phyloP scores from a whole-genome alignment of 2,329 filamentous ascomycete genomes.

The Trichothecium sympodiale region DNA sequence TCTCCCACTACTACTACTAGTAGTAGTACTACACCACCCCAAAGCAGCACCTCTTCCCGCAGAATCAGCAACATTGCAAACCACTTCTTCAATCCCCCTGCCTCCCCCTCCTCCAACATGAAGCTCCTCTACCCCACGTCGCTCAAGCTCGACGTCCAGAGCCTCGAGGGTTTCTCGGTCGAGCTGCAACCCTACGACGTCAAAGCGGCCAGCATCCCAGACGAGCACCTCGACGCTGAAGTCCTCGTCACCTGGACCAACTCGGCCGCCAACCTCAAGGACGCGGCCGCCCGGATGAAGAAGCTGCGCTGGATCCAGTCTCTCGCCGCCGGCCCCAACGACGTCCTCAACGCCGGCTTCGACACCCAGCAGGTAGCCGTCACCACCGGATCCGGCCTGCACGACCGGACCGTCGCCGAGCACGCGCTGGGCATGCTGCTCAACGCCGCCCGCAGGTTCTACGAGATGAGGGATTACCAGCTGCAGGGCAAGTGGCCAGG shows the following conservation, averaged over 20 bases:
- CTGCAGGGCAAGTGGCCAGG: conserved; percentile 43
- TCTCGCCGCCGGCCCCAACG: conserved; percentile 54
- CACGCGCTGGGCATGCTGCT: conserved; percentile 50
- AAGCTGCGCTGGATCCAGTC: conserved; percentile 56
- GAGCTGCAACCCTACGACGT: conserved; percentile 50
- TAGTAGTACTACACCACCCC: no score
- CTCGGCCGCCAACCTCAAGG: conserved; percentile 42
- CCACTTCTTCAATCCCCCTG: not conserved
- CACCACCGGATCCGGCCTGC: conserved; percentile 51
- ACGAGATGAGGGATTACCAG: conserved; percentile 54
- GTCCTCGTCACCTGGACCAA: conserved; percentile 54
- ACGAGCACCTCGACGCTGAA: conserved; percentile 46
- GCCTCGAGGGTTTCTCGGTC: conserved; percentile 47
- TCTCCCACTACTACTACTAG: no score
- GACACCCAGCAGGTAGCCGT: conserved; percentile 36
- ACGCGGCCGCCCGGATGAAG: conserved; percentile 42
- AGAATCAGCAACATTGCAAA: conserved; percentile 1
- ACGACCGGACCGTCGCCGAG: conserved; percentile 55
- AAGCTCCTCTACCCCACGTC: conserved; percentile 60
- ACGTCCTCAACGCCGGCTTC: conserved; percentile 52
- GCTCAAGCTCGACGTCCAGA: conserved; percentile 41
- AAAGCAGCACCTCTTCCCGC: no score
- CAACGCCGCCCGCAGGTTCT: conserved; percentile 43
- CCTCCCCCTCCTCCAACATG: conserved; percentile 25
- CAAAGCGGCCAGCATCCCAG: conserved; percentile 39